Evolutionary conservation across 495 filamentous ascomycete species (phyloP).

Genomic region (Talaromyces trachyspermus): DNA sequence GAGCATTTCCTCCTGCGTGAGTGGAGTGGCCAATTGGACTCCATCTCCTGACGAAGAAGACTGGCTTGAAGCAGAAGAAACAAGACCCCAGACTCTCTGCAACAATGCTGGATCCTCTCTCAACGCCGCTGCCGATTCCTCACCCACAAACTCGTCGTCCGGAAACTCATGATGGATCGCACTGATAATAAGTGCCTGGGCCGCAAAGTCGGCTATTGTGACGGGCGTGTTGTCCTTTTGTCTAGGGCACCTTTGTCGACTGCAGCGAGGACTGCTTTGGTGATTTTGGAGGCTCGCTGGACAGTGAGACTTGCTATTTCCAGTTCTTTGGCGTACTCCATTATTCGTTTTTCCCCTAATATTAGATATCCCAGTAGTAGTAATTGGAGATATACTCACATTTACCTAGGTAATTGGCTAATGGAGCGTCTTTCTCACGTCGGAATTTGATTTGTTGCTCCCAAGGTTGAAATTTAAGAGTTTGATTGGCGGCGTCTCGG

Average conservation of each 20-base stretch:
- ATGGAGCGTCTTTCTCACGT: too few species aligned
- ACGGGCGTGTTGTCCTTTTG: conserved; percentile 57
- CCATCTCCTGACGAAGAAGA: too few species aligned
- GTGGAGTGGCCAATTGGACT: conserved; percentile 32
- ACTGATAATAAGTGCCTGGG: conserved; percentile 54
- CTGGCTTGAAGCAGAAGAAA: too few species aligned
- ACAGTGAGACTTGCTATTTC: conserved; percentile 44
- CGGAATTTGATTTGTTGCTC: too few species aligned
- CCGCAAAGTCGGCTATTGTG: conserved; percentile 62
- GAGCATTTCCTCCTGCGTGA: conserved; percentile 48
- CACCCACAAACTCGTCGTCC: conserved; percentile 50
- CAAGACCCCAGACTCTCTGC: conserved; percentile 45
- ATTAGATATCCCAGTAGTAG: background rate
- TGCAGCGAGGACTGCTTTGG: conserved; percentile 39
- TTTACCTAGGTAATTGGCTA: background rate
- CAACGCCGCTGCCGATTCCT: conserved; percentile 52
- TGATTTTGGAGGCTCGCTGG: conserved; percentile 46
- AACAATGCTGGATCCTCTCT: conserved; percentile 40
- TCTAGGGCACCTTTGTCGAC: conserved; percentile 42
- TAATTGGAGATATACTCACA: background rate
- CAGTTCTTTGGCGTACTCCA: conserved; percentile 37
- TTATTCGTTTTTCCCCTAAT: background rate
- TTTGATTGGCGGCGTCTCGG: too few species aligned
- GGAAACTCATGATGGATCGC: conserved; percentile 49
- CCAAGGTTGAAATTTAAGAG: too few species aligned